Conservation (phyloP, 768 basidiomycete species). For the Sarcodon sp. region DNA sequence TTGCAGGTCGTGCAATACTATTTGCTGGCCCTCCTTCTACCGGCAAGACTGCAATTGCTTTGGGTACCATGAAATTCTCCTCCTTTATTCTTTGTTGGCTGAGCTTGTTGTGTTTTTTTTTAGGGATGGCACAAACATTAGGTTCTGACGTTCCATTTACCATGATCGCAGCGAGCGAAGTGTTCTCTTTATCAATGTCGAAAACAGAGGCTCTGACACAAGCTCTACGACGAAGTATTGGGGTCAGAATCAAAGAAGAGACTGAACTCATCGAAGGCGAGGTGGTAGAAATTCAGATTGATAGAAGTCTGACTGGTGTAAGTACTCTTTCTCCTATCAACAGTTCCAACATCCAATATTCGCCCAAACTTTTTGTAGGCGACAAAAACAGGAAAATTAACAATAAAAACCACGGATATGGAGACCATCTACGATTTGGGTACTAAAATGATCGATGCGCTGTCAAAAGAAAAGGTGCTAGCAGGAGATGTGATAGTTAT, state of each 20-base stretch:
- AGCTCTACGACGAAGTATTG: constrained; percentile 91
- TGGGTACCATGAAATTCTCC: constrained; percentile 44
- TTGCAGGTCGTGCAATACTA: constrained; percentile 91
- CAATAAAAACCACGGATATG: constrained; percentile 98
- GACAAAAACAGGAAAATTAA: constrained; percentile 94
- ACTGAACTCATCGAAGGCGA: constrained; percentile 96
- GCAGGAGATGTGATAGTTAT: constrained; percentile 93
- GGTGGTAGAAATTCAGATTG: constrained; percentile 97
- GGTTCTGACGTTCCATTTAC: constrained; percentile 96
- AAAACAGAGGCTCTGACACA: constrained; percentile 98
- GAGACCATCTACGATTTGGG: constrained; percentile 98
- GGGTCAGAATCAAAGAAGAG: constrained; percentile 95
- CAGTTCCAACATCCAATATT: not conserved
- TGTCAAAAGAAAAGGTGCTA: constrained; percentile 94
- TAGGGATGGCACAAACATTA: constrained; percentile 93
- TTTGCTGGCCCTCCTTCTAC: constrained; percentile 97
- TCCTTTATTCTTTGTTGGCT: not conserved
- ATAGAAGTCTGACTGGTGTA: constrained; percentile 92
- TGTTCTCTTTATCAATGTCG: constrained; percentile 96
- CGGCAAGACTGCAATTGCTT: constrained; percentile 96
- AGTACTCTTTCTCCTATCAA: constrained; percentile 13
- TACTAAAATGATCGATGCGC: constrained; percentile 96
- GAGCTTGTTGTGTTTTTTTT: not conserved
- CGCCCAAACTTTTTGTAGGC: constrained; percentile 38
- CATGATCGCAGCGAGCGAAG: constrained; percentile 95